Evolutionary conservation across 139 green algal species (phyloP).

Genomic region (Gonium pectorale): DNA sequence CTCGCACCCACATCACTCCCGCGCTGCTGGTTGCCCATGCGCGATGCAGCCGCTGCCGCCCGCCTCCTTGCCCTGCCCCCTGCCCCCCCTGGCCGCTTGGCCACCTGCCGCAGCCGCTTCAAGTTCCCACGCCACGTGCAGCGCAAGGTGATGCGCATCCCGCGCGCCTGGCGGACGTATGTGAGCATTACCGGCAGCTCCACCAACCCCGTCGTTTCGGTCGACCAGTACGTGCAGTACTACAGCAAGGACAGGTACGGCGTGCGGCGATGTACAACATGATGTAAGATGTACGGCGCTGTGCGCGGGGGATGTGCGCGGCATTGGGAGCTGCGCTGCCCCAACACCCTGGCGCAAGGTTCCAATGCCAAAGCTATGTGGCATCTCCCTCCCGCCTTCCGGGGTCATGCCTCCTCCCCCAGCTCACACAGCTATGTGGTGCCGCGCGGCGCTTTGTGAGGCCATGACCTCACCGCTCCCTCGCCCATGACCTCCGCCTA

Average conservation of each 20-base stretch:
- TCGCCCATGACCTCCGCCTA: neutral
- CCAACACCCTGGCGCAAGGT: neutral
- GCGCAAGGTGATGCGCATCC: conserved; percentile 41
- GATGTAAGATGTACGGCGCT: neutral
- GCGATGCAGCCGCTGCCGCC: no score
- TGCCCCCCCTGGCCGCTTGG: neutral
- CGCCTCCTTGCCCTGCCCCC: no score
- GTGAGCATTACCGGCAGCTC: neutral
- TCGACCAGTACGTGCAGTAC: conserved; percentile 10
- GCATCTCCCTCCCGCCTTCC: neutral
- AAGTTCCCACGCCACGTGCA: conserved; percentile 36
- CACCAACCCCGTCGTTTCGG: neutral
- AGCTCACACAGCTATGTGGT: no score
- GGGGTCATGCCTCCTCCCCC: no score
- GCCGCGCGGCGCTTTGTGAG: no score
- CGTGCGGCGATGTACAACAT: neutral
- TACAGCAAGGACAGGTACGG: neutral
- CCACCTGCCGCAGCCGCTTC: conserved; percentile 18
- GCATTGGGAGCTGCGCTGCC: neutral
- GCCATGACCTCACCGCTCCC: neutral
- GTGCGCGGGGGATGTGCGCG: neutral
- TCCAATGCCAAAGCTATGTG: no score
- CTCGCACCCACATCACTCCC: no score
- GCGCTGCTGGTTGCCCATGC: no score
- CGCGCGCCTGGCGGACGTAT: neutral